Evolutionary conservation across 2,329 filamentous ascomycete species (phyloP), one percentile per base, ranked within the genome.

Genomic region (Trichoderma brevicompactum): DNA sequence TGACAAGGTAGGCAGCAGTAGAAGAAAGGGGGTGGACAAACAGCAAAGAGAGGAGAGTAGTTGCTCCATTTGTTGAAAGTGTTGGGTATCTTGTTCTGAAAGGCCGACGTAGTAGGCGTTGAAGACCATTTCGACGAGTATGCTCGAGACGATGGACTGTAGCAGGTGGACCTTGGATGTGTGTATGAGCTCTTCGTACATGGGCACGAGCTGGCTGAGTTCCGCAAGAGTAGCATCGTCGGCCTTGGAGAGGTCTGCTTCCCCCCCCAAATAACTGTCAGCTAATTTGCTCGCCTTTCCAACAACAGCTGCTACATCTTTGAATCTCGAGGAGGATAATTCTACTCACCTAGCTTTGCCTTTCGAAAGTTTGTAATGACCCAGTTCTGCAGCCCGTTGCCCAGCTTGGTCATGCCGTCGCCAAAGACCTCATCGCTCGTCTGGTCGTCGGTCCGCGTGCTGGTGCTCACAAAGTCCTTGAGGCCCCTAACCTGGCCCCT

Each of bases 361-460:
- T 84, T 85, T 59, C 89, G 82, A 69, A 90, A 92, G 73, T 90
- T 85, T 32, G 85, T 83, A 70, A 92, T 87, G 3, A 89, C 85
- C 89, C 89, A 92, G 70, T 92, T 91, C 77, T 92, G 89, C 70
- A 91, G 76, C 28, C 88, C 85, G 70, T 91, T 89, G 19, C 85
- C 85, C 53, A 92, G 74, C 65, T 83, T 81, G 56, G 82, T 80
- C 80, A 90, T 85, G 9, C 82, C 81, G 58, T 89, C 85, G 2
- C 80, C 84, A 72, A 92, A 85, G 10, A 87, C 85, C 74, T 89
- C 87, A 71, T 92, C 90, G 67, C 87, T 88, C 63, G 79, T 80
- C 74, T 88, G 85, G 23, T 84, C 84, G 36, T 87, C 86, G 56
- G 83, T 80, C 38, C 87, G 80, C 9, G 89, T 90, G 68, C 85